A percentile compares a stretch with the other conserved stretches of the same genome.
Conservation (phyloP, 2,329 filamentous ascomycete genomes). For the Ceratocystis ficicola region DNA sequence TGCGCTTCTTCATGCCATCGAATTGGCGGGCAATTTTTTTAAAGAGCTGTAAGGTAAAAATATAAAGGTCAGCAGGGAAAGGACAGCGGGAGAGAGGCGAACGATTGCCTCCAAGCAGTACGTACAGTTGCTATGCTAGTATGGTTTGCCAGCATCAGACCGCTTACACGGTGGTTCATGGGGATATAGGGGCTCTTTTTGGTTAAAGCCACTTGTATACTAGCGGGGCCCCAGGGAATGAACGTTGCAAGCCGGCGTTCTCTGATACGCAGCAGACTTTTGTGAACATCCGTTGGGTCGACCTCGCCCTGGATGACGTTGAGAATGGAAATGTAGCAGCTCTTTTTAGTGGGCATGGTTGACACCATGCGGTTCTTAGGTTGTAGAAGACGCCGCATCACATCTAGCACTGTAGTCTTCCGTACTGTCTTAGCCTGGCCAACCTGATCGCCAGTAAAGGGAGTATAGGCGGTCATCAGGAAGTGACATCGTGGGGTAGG, state of each 20-base stretch:
- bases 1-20: conserved; percentile 86
- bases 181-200: conserved; percentile 94
- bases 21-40: conserved; percentile 88
- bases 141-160: conserved; percentile 95
- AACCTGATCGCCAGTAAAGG: conserved; percentile 90
- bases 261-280: conserved; percentile 88
- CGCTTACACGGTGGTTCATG: conserved; percentile 86
- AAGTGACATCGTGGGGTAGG: conserved; percentile 96
- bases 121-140: conserved; percentile 76
- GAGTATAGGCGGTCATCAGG: conserved; percentile 95
- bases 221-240: conserved; percentile 95
- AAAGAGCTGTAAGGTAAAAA: conserved; percentile 50
- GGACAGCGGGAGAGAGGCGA: neutral
- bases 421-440: conserved; percentile 95
- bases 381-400: conserved; percentile 89
- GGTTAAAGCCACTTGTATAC: conserved; percentile 91
- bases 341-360: conserved; percentile 87
- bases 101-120: neutral
- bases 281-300: conserved; percentile 95
- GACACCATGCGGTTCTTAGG: conserved; percentile 99
- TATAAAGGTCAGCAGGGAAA: neutral
- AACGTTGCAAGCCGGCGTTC: conserved; percentile 90
- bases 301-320: conserved; percentile 99
- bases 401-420: conserved; percentile 94
- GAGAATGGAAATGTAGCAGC: conserved; percentile 96